Evolutionary conservation across 1,284 basidiomycete species (phyloP).

Genomic region (Rhodotorula sp.): DNA sequence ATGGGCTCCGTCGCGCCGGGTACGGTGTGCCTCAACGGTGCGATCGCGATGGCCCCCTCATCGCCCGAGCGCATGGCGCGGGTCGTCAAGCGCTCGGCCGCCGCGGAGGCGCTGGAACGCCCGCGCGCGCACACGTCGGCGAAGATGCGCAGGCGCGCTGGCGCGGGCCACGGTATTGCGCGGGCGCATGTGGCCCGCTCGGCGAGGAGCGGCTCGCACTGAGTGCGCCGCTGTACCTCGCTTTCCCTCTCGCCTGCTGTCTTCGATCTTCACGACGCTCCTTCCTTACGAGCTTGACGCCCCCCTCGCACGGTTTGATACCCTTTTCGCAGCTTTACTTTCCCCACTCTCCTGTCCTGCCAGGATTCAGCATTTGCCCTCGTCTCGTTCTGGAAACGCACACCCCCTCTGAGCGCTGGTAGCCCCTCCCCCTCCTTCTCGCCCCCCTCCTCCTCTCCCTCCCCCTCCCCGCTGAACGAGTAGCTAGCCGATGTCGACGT

Average conservation of each 20-base stretch:
- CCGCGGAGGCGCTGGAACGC: background rate
- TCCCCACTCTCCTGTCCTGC: background rate
- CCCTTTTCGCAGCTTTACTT: background rate
- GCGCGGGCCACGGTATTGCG: background rate
- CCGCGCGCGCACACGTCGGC: background rate
- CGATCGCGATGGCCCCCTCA: constrained; percentile 18
- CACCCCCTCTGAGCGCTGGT: background rate
- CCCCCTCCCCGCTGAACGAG: background rate
- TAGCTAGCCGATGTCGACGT: too few species aligned
- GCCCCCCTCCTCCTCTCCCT: background rate
- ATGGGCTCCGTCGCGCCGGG: constrained; percentile 41
- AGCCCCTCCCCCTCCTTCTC: background rate
- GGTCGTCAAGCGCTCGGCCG: constrained; percentile 3
- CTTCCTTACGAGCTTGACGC: background rate
- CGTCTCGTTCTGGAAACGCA: background rate
- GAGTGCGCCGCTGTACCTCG: background rate
- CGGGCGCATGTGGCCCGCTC: background rate
- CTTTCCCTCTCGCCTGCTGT: background rate
- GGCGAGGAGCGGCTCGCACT: background rate
- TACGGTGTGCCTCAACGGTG: constrained; percentile 21
- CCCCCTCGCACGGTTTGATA: background rate
- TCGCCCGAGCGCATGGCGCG: constrained; percentile 1
- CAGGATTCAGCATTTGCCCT: background rate
- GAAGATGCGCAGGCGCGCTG: background rate
- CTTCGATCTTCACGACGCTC: too few species aligned